phyloP scores from a whole-genome alignment of 176 grass and related monocot species.

The Elymus sibiricus region DNA sequence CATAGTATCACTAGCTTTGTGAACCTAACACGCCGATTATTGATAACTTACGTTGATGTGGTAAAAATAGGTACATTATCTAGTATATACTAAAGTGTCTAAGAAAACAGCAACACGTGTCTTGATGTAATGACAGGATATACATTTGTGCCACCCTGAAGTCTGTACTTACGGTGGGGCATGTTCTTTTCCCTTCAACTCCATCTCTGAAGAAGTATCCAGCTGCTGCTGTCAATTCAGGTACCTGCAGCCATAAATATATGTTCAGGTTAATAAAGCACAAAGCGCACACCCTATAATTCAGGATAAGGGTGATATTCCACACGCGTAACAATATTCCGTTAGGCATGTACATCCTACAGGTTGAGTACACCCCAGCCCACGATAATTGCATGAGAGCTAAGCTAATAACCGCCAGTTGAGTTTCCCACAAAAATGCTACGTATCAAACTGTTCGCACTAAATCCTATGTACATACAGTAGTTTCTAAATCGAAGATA shows the following conservation, averaged over 20 bases:
- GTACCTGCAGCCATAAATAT: constrained; percentile 30
- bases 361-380: not conserved
- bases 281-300: not conserved
- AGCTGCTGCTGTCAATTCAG: constrained; percentile 57
- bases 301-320: not conserved
- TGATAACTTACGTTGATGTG: not conserved
- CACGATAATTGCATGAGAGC: not conserved
- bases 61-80: not conserved
- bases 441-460: not conserved
- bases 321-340: not conserved
- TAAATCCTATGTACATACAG: not conserved
- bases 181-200: constrained; percentile 59
- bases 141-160: not conserved
- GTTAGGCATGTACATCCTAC: not conserved
- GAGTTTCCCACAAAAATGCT: not conserved
- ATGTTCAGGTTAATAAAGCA: not conserved
- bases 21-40: constrained; percentile 32
- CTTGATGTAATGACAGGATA: not conserved
- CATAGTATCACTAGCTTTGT: no score
- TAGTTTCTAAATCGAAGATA: not conserved
- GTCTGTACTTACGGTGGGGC: constrained; percentile 48
- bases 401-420: not conserved
- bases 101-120: not conserved
- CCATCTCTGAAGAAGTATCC: constrained; percentile 69
- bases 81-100: not conserved